Evolutionary conservation across 495 filamentous ascomycete species (phyloP).

Genomic region (Evansstolkia leycettana): DNA sequence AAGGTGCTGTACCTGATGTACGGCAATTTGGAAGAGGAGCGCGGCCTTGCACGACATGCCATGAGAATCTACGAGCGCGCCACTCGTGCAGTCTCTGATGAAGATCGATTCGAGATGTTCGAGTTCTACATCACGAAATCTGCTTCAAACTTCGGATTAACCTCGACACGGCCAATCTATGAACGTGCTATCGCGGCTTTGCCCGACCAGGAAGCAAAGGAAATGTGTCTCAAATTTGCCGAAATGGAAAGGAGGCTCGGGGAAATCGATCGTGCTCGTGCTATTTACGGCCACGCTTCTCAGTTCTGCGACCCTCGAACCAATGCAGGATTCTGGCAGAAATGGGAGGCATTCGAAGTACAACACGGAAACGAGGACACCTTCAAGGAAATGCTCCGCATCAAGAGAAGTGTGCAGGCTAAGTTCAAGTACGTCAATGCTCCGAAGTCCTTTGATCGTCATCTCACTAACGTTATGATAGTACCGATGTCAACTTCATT

Average conservation of each 20-base stretch:
- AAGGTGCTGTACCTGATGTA: conserved; percentile 97
- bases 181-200: conserved; percentile 86
- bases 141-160: conserved; percentile 92
- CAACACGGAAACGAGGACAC: conserved; percentile 98
- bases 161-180: conserved; percentile 94
- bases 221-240: conserved; percentile 98
- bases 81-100: conserved; percentile 89
- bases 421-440: conserved; percentile 64
- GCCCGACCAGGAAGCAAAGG: conserved; percentile 85
- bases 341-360: conserved; percentile 96
- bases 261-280: conserved; percentile 90
- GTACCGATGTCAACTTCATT: conserved; percentile 96
- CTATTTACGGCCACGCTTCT: conserved; percentile 91
- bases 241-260: conserved; percentile 96
- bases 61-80: conserved; percentile 99
- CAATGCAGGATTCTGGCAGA: conserved; percentile 80
- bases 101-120: conserved; percentile 94
- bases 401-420: conserved; percentile 94
- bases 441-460: no score
- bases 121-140: conserved; percentile 99
- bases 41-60: conserved; percentile 88
- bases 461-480: conserved; percentile 10
- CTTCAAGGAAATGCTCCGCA: conserved; percentile 96
- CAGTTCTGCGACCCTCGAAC: conserved; percentile 96
- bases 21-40: conserved; percentile 91